Percentiles rank a stretch among this genome's conserved stretches.
These are phyloP conservation scores for Agastache rugosa DNA, from an alignment of 257 asterid genomes.

Conservation along the genomic window DNA sequence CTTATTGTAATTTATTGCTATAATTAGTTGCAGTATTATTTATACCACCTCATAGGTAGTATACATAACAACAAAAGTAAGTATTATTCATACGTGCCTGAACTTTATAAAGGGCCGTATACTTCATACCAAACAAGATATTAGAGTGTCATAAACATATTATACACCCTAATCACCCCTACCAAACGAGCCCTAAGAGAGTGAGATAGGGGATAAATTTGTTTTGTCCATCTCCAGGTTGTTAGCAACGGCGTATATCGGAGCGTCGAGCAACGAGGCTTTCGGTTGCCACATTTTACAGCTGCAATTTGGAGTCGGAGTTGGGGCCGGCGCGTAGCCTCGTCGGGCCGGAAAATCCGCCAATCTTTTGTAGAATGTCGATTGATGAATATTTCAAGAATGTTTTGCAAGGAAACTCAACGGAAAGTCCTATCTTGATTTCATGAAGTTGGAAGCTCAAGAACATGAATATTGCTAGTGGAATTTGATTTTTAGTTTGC, in stretches of 20 bases:
- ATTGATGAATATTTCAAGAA: constrained; percentile 37
- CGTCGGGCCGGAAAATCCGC: constrained; percentile 42
- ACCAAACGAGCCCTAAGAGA: too few relatives aligned
- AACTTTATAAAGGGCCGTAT: too few relatives aligned
- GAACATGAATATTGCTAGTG: background rate
- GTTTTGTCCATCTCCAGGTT: too few relatives aligned
- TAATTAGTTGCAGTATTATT: too few relatives aligned
- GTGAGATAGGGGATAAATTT: too few relatives aligned
- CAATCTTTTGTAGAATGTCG: constrained; percentile 21
- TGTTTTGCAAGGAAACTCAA: constrained; percentile 52
- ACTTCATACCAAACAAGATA: too few relatives aligned
- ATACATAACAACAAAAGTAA: too few relatives aligned
- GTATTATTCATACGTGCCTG: too few relatives aligned
- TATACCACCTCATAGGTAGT: too few relatives aligned
- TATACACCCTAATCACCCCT: too few relatives aligned
- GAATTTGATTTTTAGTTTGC: background rate
- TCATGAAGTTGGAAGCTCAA: constrained; percentile 43
- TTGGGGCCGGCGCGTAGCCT: constrained; percentile 62
- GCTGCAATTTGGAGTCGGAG: constrained; percentile 47
- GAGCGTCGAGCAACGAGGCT: constrained; percentile 68
- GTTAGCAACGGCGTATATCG: constrained; percentile 13
- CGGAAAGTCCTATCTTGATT: constrained; percentile 56
- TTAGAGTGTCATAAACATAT: too few relatives aligned
- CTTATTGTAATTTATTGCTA: too few relatives aligned
- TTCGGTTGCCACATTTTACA: constrained; percentile 60